A percentile compares a stretch with the other conserved stretches of the same genome.
phyloP scores from a whole-genome alignment of 2,329 filamentous ascomycete genomes.

The Ceratocystis papillata region DNA sequence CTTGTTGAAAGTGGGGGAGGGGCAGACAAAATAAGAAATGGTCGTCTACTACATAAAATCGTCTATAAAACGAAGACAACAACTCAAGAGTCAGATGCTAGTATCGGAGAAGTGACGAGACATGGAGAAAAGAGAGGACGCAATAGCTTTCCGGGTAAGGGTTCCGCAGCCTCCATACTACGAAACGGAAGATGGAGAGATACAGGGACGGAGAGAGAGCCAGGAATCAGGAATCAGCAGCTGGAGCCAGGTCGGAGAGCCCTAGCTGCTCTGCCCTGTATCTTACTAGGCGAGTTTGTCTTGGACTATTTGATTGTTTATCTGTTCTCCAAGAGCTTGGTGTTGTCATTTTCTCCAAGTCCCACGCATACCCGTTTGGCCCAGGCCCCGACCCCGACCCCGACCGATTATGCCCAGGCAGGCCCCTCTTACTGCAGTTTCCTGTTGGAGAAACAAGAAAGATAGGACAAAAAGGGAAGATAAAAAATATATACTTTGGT shows the following conservation, averaged over 20 bases:
- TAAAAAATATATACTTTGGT: neutral
- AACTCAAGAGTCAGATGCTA: neutral
- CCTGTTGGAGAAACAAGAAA: neutral
- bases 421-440: neutral
- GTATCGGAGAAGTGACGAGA: neutral
- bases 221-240: neutral
- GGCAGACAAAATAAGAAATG: neutral
- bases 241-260: neutral
- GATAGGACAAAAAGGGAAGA: neutral
- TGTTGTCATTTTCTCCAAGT: conserved; percentile 4
- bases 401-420: neutral
- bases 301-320: no score
- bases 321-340: neutral
- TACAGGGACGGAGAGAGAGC: neutral
- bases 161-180: conserved; percentile 1
- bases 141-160: conserved; percentile 6
- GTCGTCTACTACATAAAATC: no score
- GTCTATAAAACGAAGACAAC: neutral
- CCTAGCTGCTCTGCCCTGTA: no score
- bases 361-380: neutral
- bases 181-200: neutral
- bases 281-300: no score
- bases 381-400: neutral
- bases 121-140: neutral
- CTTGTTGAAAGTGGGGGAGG: neutral